phyloP scores from a whole-genome alignment of 2,329 filamentous ascomycete species.

The Xylariaceae sp. region DNA sequence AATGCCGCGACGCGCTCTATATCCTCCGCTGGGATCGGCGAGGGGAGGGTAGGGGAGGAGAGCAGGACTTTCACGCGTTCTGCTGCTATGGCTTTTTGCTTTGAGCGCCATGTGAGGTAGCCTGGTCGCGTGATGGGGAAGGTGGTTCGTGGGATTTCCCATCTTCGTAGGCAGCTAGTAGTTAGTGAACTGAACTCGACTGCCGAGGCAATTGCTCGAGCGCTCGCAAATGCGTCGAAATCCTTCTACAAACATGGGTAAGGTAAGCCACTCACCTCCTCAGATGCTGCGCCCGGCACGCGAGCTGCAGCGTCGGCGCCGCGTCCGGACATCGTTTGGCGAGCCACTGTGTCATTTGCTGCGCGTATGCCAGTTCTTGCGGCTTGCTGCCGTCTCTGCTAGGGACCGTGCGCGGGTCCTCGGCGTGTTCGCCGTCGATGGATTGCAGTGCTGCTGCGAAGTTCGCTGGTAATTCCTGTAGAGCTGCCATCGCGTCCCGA shows the following conservation, averaged over 20 bases:
- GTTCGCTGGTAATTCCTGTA: constrained; percentile 37
- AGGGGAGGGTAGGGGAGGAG: constrained; percentile 23
- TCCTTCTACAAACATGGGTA: neutral
- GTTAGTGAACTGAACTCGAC: neutral
- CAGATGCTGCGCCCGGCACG: constrained; percentile 82
- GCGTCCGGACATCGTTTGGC: constrained; percentile 57
- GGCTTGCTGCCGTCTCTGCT: constrained; percentile 43
- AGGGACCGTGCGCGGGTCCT: constrained; percentile 60
- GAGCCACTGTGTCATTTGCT: constrained; percentile 76
- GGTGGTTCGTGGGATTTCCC: constrained; percentile 73
- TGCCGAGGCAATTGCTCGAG: neutral
- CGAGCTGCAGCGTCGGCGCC: constrained; percentile 66
- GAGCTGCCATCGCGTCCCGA: constrained; percentile 7
- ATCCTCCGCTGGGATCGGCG: constrained; percentile 44
- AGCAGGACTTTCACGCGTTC: constrained; percentile 55
- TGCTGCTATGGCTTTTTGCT: constrained; percentile 66
- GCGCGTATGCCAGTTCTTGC: constrained; percentile 80
- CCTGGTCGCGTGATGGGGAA: constrained; percentile 74
- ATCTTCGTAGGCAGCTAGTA: constrained; percentile 45
- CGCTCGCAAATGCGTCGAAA: neutral
- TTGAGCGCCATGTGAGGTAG: constrained; percentile 77
- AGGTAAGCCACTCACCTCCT: constrained; percentile 48
- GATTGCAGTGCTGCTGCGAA: constrained; percentile 56
- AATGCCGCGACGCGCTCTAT: constrained; percentile 64
- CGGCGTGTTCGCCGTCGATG: constrained; percentile 71